Percentiles rank a stretch among this genome's conserved stretches.
Conservation (phyloP, 1,284 basidiomycete species). For the Coriolopsis trogii region DNA sequence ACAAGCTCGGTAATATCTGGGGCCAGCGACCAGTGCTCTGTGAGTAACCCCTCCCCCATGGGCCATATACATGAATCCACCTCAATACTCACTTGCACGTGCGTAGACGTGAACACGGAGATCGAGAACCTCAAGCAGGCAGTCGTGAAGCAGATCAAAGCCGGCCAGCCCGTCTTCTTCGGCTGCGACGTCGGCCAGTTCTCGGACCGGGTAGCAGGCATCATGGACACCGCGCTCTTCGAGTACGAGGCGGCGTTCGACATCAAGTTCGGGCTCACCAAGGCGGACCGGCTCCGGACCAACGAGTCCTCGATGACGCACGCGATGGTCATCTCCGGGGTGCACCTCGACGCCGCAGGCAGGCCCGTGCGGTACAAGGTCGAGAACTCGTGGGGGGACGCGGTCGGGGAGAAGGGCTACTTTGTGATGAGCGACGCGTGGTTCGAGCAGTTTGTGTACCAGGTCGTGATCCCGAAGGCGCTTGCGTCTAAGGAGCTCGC, state of each 20-base stretch:
- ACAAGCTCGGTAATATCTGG: constrained; percentile 92
- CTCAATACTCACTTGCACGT: not conserved
- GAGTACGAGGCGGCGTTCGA: constrained; percentile 77
- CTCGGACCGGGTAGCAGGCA: constrained; percentile 68
- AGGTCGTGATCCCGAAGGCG: constrained; percentile 83
- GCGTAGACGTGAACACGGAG: constrained; percentile 86
- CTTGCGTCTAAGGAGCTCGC: constrained; percentile 81
- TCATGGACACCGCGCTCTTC: constrained; percentile 87
- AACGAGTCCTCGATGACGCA: constrained; percentile 91
- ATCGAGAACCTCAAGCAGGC: constrained; percentile 80
- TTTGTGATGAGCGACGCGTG: constrained; percentile 91
- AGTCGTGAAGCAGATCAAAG: constrained; percentile 86
- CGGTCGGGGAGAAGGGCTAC: constrained; percentile 83
- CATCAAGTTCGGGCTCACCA: constrained; percentile 63
- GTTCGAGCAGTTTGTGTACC: constrained; percentile 93
- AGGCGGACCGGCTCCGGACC: constrained; percentile 83
- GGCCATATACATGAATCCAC: not conserved
- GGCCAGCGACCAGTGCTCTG: constrained; percentile 83
- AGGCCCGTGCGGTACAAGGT: constrained; percentile 89
- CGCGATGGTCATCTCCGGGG: constrained; percentile 92
- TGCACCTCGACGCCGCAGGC: constrained; percentile 81
- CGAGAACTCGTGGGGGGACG: constrained; percentile 94
- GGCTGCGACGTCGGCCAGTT: constrained; percentile 90
- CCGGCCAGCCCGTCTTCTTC: constrained; percentile 92
- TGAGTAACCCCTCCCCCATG: constrained; percentile 50